Base-by-base conservation (phyloP, 2,329 filamentous ascomycete genomes). In the Acarospora socialis region DNA sequence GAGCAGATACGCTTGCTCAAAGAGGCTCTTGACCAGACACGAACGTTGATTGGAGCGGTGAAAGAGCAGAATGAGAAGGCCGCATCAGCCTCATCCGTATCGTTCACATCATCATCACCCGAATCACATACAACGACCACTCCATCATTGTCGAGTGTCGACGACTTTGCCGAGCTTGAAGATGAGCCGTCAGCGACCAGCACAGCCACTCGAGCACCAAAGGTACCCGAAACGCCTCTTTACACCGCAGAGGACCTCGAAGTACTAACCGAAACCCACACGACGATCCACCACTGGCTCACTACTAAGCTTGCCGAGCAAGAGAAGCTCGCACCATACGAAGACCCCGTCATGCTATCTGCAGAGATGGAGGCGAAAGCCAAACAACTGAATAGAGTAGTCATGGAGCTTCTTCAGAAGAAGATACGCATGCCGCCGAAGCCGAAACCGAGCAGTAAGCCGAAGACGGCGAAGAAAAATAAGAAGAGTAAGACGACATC, bases 231-330 rank as follows among this genome's bases (percentile, higher is more conserved):
- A 67, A 72, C 12, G 57, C 69, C 15, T 12, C 59, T 79, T 21
- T 92, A 92, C 59, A 77, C 68, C 1, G 59, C 72, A 6, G 70
- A 77, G 18, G 86, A 95, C 47, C 61, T 93, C 19, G 63, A 67
- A 24, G 60, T 66, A 28, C 61, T 90, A 15, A 68, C 75, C 31
- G 64, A 69, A 7, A 59, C 73, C 12, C 70, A 76, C 47, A 67
- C 72, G 17, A 66, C 70, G 9, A 71, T 76, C 12, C 59, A 66
- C 10, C 62, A 67, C 13, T 98, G 87, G 87, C 65, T 98, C 13
- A 68, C 74, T 19, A 69, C 78, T 42, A 77, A 80, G 50, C 57
- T 81, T 28, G 61, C 66, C 2, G 67, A 69, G 44, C 87, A 95
- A 55, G 70, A 74, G 18, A 75, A 72, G 43, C 70, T 93, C 3